Conservation (phyloP, 2,329 filamentous ascomycete species). For the Cytospora mali region DNA sequence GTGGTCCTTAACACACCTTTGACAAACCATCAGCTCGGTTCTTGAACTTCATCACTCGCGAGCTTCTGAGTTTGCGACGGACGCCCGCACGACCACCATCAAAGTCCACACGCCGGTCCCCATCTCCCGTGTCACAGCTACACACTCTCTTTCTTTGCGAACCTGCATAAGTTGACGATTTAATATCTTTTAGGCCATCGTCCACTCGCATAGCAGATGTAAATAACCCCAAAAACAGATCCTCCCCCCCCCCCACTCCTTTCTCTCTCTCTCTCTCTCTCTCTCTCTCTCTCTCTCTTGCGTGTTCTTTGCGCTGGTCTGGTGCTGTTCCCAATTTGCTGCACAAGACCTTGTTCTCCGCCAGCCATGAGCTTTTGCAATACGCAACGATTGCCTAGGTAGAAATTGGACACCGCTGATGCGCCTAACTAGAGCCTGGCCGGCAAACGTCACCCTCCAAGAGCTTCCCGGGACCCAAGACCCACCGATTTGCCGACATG, state of each 20-base stretch:
- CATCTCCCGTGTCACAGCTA: background rate
- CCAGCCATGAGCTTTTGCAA: background rate
- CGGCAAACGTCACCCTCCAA: background rate
- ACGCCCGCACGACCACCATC: background rate
- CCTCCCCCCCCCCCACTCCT: no score
- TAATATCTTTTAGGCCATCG: background rate
- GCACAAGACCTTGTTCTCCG: background rate
- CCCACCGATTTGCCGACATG: slow-evolving; percentile 48
- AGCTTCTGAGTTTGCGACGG: slow-evolving; percentile 4
- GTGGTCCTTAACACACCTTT: background rate
- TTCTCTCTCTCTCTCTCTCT: background rate
- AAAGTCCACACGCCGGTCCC: slow-evolving; percentile 3
- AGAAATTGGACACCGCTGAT: background rate
- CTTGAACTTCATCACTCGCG: background rate
- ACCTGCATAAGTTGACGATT: background rate
- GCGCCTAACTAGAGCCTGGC: background rate
- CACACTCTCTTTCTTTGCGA: background rate
- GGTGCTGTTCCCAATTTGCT: background rate
- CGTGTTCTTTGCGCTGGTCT: background rate
- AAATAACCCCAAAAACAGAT: background rate
- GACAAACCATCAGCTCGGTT: background rate
- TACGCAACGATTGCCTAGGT: background rate
- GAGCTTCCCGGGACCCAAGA: slow-evolving; percentile 25
- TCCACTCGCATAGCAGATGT: background rate
- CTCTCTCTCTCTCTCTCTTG: background rate